phyloP scores from a whole-genome alignment of 2,329 filamentous ascomycete genomes.

The Neopestalotiopsis sp. region DNA sequence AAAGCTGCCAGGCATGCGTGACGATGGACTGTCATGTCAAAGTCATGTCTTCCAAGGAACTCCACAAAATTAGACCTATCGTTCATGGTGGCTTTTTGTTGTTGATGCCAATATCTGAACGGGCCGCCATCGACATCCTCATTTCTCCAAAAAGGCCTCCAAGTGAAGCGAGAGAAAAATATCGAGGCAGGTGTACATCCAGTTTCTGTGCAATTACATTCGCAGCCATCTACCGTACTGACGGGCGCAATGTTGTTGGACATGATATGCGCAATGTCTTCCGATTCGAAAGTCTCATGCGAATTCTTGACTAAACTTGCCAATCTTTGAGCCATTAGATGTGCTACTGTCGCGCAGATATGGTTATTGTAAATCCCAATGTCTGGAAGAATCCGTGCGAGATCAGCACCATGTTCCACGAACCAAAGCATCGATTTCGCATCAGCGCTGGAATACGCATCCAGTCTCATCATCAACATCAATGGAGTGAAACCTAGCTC shows the following conservation, averaged over 20 bases:
- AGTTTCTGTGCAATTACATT: not conserved
- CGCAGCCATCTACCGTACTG: not conserved
- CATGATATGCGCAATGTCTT: too few species aligned
- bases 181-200: not conserved
- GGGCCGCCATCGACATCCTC: too few species aligned
- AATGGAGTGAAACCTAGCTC: not conserved
- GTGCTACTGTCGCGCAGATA: not conserved
- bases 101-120: too few species aligned
- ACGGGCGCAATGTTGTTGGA: too few species aligned
- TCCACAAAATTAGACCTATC: too few species aligned
- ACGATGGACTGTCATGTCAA: not conserved
- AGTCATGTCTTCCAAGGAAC: too few species aligned
- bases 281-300: too few species aligned
- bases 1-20: not conserved
- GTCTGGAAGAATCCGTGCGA: not conserved
- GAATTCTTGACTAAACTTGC: too few species aligned
- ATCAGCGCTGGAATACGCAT: not conserved
- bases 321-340: not conserved
- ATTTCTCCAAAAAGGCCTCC: too few species aligned
- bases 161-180: not conserved
- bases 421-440: not conserved
- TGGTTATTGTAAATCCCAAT: not conserved
- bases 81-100: too few species aligned
- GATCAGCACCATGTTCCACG: not conserved
- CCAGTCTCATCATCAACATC: too few species aligned